Evolutionary conservation across 2,329 filamentous ascomycete genomes (phyloP), one percentile per base, ranked within the genome.

Genomic region (Fusarium devonianum): DNA sequence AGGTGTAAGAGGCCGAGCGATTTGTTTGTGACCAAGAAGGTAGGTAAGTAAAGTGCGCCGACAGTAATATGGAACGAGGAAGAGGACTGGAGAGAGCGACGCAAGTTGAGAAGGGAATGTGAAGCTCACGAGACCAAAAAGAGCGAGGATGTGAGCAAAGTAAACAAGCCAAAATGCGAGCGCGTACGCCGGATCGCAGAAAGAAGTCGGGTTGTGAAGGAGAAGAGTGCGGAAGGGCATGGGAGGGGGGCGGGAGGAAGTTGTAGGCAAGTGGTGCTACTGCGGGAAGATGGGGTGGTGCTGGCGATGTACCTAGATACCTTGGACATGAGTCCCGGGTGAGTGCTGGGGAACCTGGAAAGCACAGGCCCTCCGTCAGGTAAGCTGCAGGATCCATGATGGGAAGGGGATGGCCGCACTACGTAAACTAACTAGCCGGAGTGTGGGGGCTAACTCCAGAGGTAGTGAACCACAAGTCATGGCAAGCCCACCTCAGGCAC

Each of bases 201-300:
- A 35, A 49, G 56, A 23, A 21, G 37, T 43, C 33, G 26, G 19
- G 26, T 49, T 50, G 43, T 39, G 45, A 28, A 33, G 33, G 42
- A 43, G 43, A 30, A 41, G 40, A 47, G 25, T 19, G 21, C 33
- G 36, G 22, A 21, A 32, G 50, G n/a, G 32, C 46, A 41, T 38
- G 40, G 50, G 56, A 56, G 55, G 55, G n/a, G 43, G 49, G 44
- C 53, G 34, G 43, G 47, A 59, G 56, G 34, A 56, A 51, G 55
- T 58, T 58, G 56, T 58, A 58, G 25, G 41, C 26, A 41, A 28
- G 23, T 28, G 38, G 25, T 29, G 38, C 38, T 32, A 29, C 32
- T 32, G 14, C 18, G 14, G 8, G n/a, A 21, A 29, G 29, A 14
- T 30, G 45, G 39, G 30, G 42, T 45, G 42, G 33, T 38, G 41